Conservation (phyloP, 805 yeast species). For the Ogataea philodendri region DNA sequence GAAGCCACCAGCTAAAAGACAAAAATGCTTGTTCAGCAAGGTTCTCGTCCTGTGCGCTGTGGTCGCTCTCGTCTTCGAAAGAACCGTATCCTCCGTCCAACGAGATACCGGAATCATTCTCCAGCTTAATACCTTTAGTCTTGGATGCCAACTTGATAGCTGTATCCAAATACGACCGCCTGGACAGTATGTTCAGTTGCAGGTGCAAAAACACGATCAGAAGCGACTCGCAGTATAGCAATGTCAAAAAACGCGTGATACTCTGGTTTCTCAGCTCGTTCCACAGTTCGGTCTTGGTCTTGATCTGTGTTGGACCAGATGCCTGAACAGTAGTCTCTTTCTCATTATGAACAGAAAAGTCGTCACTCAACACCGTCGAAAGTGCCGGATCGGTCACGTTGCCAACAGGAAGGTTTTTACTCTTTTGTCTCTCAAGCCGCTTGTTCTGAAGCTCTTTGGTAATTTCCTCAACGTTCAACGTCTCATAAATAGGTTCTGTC, state of each 20-base stretch:
- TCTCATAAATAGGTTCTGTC: slow-evolving; percentile 57
- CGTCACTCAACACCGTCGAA: slow-evolving; percentile 37
- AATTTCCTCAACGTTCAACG: slow-evolving; percentile 68
- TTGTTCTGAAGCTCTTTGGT: slow-evolving; percentile 67
- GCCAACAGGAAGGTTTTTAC: slow-evolving; percentile 8
- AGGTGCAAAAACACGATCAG: slow-evolving; percentile 76
- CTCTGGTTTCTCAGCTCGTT: slow-evolving; percentile 72
- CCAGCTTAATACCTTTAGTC: slow-evolving; percentile 35
- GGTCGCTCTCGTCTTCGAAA: slow-evolving; percentile 23
- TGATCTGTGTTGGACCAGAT: slow-evolving; percentile 29
- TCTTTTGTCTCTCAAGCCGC: slow-evolving; percentile 38
- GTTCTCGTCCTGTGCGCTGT: slow-evolving; percentile 35
- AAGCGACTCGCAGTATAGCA: slow-evolving; percentile 65
- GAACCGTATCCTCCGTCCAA: slow-evolving; percentile 22
- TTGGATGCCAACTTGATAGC: slow-evolving; percentile 68
- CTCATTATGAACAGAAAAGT: slow-evolving; percentile 36
- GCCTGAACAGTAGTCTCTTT: slow-evolving; percentile 9
- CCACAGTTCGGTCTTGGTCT: slow-evolving; percentile 75
- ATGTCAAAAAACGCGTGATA: slow-evolving; percentile 67
- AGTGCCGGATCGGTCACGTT: slow-evolving; percentile 20
- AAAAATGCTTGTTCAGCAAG: slow-evolving; percentile 78
- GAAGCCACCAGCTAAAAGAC: slow-evolving; percentile 90
- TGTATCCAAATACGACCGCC: slow-evolving; percentile 78
- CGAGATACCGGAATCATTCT: slow-evolving; percentile 20
- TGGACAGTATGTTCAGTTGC: slow-evolving; percentile 84